phyloP scores from a whole-genome alignment of 306 rosid genomes.

The Macrotyloma uniflorum region DNA sequence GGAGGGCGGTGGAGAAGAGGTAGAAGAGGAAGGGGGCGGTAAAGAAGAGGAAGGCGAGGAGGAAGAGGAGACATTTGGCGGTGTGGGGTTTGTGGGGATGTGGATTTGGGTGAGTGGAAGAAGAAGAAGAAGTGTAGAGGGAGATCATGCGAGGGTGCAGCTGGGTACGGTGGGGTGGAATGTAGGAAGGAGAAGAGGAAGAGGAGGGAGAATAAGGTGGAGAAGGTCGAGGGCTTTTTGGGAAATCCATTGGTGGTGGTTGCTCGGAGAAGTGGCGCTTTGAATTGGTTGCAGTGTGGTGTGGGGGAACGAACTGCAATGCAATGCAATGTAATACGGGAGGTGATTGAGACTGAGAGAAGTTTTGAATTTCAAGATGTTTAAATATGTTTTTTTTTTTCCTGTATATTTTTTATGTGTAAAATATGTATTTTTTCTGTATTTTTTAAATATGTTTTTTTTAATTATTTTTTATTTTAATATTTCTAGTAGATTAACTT shows the following conservation, averaged over 20 bases:
- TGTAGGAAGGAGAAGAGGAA: slow-evolving; percentile 24
- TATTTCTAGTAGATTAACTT: no score
- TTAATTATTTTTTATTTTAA: no score
- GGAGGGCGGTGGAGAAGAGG: slow-evolving; percentile 53
- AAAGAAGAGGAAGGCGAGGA: slow-evolving; percentile 35
- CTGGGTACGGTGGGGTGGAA: slow-evolving; percentile 55
- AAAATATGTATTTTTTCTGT: no score
- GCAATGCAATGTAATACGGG: neutral
- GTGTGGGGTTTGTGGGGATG: slow-evolving; percentile 19
- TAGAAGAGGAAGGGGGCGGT: slow-evolving; percentile 55
- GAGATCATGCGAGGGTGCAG: slow-evolving; percentile 58
- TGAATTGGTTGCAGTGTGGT: neutral
- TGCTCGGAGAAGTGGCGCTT: neutral
- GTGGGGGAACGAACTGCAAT: neutral
- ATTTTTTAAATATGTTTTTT: no score
- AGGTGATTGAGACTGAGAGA: neutral
- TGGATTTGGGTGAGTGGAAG: neutral
- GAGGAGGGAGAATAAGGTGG: neutral
- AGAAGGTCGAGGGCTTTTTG: neutral
- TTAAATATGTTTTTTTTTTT: no score
- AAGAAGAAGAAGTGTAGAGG: neutral
- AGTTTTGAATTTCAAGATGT: neutral
- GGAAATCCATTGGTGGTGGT: slow-evolving; percentile 20
- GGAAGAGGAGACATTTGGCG: slow-evolving; percentile 43
- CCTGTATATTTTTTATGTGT: no score